Conservation (phyloP, 768 basidiomycete genomes). For the Rhodosporidiobolus odoratus region DNA sequence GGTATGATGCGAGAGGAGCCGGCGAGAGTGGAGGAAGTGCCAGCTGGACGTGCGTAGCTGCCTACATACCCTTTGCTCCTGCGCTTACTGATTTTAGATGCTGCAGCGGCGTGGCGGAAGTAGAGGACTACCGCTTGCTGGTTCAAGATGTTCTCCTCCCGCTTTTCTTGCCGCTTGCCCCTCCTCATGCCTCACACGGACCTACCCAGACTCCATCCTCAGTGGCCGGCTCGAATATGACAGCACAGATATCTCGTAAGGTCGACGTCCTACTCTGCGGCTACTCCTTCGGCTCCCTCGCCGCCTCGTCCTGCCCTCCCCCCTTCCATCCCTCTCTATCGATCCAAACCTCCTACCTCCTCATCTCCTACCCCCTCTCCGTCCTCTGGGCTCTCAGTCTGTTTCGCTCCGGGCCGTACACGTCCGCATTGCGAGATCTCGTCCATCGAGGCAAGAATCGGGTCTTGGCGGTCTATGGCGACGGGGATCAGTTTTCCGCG, state of each 20-base stretch:
- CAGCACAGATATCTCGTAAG: neutral
- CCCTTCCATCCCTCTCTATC: neutral
- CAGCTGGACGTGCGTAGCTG: conserved; percentile 31
- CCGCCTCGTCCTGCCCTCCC: conserved; percentile 22
- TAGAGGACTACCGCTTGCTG: conserved; percentile 26
- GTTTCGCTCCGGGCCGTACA: conserved; percentile 16
- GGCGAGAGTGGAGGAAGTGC: conserved; percentile 12
- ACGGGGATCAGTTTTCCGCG: conserved; percentile 35
- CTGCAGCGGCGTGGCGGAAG: conserved; percentile 25
- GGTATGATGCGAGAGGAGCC: conserved; percentile 14
- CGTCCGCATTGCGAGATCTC: neutral
- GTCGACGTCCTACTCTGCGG: conserved; percentile 28
- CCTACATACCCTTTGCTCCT: neutral
- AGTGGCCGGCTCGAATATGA: too few species aligned
- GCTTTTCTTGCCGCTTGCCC: neutral
- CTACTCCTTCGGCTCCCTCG: conserved; percentile 40
- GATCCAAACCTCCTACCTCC: conserved; percentile 24
- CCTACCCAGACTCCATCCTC: neutral
- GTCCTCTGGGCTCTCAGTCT: conserved; percentile 40
- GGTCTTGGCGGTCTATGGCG: conserved; percentile 29
- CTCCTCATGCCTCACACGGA: neutral
- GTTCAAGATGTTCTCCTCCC: conserved; percentile 27
- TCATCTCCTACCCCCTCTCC: conserved; percentile 41
- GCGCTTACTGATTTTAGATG: neutral
- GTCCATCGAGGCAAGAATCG: neutral